Conservation (phyloP, 805 yeast genomes). For the Candida peoriensis region DNA sequence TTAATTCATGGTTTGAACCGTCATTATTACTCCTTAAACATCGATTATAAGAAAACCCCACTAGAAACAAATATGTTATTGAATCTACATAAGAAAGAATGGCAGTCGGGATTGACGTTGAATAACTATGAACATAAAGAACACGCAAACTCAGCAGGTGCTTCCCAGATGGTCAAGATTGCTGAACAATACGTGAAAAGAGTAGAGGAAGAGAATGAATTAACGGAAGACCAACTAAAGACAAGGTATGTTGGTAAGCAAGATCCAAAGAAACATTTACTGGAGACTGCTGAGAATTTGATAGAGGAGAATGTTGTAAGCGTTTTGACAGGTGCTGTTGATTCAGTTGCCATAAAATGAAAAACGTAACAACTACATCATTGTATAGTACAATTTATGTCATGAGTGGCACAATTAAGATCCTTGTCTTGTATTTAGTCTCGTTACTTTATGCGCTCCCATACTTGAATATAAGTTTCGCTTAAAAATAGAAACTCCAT, state of each 20-base stretch:
- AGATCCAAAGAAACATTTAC: conserved; percentile 96
- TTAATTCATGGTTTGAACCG: conserved; percentile 95
- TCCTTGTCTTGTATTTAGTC: not conserved
- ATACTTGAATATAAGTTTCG: conserved; percentile 63
- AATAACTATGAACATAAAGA: conserved; percentile 75
- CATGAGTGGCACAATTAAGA: not conserved
- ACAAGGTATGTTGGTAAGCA: conserved; percentile 97
- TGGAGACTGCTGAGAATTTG: conserved; percentile 78
- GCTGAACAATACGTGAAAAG: conserved; percentile 87
- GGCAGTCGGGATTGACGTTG: conserved; percentile 90
- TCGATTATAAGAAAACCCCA: conserved; percentile 88
- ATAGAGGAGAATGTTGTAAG: conserved; percentile 90
- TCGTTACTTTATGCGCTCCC: conserved; percentile 38
- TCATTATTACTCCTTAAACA: conserved; percentile 91
- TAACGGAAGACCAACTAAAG: conserved; percentile 82
- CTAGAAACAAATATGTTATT: conserved; percentile 90
- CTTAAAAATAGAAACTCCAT: conserved; percentile 56
- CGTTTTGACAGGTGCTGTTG: conserved; percentile 82
- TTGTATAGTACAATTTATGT: conserved; percentile 1
- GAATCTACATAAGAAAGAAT: conserved; percentile 89
- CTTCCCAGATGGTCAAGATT: conserved; percentile 77
- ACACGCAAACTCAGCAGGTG: conserved; percentile 64
- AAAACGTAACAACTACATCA: not conserved
- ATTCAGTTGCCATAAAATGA: conserved; percentile 81
- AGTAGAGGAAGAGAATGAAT: conserved; percentile 86